phyloP scores from a whole-genome alignment of 2,329 filamentous ascomycete species.

The Exophiala aquamarina region DNA sequence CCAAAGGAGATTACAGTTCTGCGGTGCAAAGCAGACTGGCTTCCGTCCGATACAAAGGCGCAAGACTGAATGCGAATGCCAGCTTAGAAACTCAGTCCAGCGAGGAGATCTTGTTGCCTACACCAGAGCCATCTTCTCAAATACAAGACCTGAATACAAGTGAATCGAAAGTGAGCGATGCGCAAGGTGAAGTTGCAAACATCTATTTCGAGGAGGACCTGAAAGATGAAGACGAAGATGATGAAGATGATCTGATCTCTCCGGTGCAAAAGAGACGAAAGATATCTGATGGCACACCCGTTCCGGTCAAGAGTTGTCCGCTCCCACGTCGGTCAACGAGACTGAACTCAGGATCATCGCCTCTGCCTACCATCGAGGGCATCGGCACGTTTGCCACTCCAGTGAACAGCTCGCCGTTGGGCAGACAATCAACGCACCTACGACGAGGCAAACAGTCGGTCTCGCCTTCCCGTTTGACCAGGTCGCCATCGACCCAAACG shows the following conservation, averaged over 20 bases:
- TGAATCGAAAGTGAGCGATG: background rate
- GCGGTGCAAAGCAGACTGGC: constrained; percentile 32
- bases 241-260: constrained; percentile 24
- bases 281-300: background rate
- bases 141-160: no score
- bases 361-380: background rate
- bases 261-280: constrained; percentile 23
- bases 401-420: background rate
- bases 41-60: constrained; percentile 34
- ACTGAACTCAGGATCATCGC: background rate
- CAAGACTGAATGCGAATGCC: background rate
- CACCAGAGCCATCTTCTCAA: constrained; percentile 27
- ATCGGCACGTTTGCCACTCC: background rate
- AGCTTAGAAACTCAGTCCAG: background rate
- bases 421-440: constrained; percentile 11
- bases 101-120: constrained; percentile 11
- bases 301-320: background rate
- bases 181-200: background rate
- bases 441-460: background rate
- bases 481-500: background rate
- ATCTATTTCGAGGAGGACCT: background rate
- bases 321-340: background rate
- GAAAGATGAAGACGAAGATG: constrained; percentile 5
- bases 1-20: constrained; percentile 23
- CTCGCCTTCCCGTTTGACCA: background rate